These are phyloP conservation scores for Malassezia furfur DNA, from an alignment of 1,284 basidiomycete species.

Conservation along the genomic window DNA sequence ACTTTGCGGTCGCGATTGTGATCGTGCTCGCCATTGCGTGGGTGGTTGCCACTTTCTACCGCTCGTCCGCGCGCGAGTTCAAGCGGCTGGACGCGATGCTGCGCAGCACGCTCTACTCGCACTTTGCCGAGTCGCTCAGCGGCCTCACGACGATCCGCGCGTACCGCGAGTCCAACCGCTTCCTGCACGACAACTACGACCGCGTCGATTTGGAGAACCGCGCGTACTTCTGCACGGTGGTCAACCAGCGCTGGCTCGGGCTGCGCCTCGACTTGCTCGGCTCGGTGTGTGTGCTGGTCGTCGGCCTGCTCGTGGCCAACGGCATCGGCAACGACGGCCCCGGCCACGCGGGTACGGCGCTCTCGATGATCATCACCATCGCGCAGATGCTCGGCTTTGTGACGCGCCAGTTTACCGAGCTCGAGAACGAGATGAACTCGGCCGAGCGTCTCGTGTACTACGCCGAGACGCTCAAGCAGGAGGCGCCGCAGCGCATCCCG, in stretches of 20 bases:
- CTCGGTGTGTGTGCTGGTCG: slow-evolving; percentile 38
- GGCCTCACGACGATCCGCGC: slow-evolving; percentile 79
- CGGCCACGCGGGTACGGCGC: slow-evolving; percentile 35
- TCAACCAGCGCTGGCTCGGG: slow-evolving; percentile 78
- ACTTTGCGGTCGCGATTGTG: slow-evolving; percentile 56
- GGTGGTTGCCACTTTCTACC: slow-evolving; percentile 64
- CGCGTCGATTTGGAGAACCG: slow-evolving; percentile 79
- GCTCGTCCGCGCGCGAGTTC: slow-evolving; percentile 74
- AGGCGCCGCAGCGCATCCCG: slow-evolving; percentile 32
- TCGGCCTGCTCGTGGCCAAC: slow-evolving; percentile 33
- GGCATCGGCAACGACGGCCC: slow-evolving; percentile 3
- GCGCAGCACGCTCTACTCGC: slow-evolving; percentile 64
- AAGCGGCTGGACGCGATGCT: slow-evolving; percentile 68
- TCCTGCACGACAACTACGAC: slow-evolving; percentile 55
- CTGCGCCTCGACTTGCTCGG: slow-evolving; percentile 53
- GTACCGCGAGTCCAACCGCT: slow-evolving; percentile 52
- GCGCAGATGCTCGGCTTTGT: slow-evolving; percentile 43
- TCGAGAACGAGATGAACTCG: slow-evolving; percentile 48
- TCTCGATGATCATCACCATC: slow-evolving; percentile 40
- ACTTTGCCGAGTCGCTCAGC: slow-evolving; percentile 75
- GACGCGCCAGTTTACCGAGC: slow-evolving; percentile 48
- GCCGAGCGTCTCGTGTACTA: slow-evolving; percentile 47
- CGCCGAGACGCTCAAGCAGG: slow-evolving; percentile 40
- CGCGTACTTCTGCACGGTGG: slow-evolving; percentile 74
- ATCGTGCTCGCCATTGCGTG: slow-evolving; percentile 39